Conservation (phyloP, 2,329 filamentous ascomycete genomes). For the Aureobasidium uvarum region DNA sequence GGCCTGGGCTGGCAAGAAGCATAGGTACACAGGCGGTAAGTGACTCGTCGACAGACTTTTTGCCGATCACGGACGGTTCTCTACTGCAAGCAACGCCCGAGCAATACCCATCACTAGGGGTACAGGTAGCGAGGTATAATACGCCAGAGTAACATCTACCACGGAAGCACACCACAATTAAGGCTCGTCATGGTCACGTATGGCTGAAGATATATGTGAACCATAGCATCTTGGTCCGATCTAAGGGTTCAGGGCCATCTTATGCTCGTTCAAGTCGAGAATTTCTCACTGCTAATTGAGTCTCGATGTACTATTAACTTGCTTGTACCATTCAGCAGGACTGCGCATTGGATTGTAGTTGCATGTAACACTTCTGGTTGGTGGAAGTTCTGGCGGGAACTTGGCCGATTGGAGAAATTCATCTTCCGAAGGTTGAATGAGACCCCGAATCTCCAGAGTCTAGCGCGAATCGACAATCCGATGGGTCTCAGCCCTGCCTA, state of each 20-base stretch:
- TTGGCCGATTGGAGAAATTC: constrained; percentile 8
- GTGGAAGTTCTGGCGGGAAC: constrained; percentile 13
- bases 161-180: not conserved
- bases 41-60: not conserved
- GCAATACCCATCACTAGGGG: not conserved
- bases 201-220: not conserved
- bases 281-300: not conserved
- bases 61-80: not conserved
- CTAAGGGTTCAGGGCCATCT: not conserved
- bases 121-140: not conserved
- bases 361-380: not conserved
- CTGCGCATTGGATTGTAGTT: not conserved
- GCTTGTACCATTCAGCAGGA: not conserved
- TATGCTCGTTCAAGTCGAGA: not conserved
- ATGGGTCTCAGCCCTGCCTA: constrained; percentile 10
- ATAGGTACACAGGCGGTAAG: not conserved
- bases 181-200: not conserved
- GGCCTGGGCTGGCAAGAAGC: not conserved
- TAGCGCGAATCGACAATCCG: not conserved
- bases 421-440: not conserved
- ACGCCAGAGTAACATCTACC: not conserved
- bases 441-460: constrained; percentile 6
- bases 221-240: not conserved
- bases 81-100: not conserved
- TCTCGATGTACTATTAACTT: not conserved